Evolutionary conservation across 805 yeast species (phyloP).

Genomic region (Teunomyces gatunensis): DNA sequence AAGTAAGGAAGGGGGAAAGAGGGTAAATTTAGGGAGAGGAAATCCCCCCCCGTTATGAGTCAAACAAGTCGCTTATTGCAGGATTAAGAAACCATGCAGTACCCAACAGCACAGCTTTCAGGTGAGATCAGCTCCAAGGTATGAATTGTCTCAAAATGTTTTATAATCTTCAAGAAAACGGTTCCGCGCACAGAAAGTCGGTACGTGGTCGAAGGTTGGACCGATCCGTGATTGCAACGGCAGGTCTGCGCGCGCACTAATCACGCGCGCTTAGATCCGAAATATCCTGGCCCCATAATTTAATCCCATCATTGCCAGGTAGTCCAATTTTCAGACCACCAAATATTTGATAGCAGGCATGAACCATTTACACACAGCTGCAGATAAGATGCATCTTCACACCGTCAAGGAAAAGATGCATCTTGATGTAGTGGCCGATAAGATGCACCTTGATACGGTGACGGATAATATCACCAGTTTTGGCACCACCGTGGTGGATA

Average conservation of each 20-base stretch:
- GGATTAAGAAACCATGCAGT: too few species aligned
- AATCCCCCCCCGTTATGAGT: too few species aligned
- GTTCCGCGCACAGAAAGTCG: too few species aligned
- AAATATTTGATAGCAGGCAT: neutral
- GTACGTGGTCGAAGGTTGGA: too few species aligned
- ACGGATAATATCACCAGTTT: conserved; percentile 11
- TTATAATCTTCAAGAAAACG: too few species aligned
- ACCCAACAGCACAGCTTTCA: too few species aligned
- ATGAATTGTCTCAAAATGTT: too few species aligned
- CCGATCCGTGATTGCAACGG: neutral
- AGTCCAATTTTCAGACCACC: neutral
- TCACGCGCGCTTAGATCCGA: conserved; percentile 3
- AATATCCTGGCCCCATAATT: conserved; percentile 3
- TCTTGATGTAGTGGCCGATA: conserved; percentile 1
- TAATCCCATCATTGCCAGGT: neutral
- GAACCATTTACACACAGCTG: conserved; percentile 3
- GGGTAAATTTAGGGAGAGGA: too few species aligned
- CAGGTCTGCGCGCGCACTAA: conserved; percentile 1
- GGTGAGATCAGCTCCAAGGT: too few species aligned
- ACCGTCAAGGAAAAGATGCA: neutral
- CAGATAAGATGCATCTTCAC: conserved; percentile 2
- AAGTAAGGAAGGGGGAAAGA: too few species aligned
- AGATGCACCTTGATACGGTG: neutral
- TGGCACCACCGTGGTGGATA: conserved; percentile 10
- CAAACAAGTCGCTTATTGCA: too few species aligned